Evolutionary conservation across 768 basidiomycete genomes (phyloP), one percentile per base, ranked within the genome.

Genomic region (Podaxis sp.): DNA sequence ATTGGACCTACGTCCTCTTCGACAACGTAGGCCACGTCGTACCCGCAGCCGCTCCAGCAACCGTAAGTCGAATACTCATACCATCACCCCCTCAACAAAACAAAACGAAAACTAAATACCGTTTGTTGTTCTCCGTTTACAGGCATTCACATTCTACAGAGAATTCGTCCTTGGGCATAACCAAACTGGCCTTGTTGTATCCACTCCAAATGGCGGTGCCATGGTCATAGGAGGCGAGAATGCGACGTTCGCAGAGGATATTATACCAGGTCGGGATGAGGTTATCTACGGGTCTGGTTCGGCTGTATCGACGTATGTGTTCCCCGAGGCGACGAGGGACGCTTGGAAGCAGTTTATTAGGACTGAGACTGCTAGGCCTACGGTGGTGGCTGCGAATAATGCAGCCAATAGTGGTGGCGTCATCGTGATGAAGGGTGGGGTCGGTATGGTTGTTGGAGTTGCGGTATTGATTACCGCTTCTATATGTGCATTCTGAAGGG

Each of bases 81-180:
- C 56, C 15, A 8, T 17, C 60, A 37, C 13, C 50, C 49, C 13
- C n/a, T 4, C 13, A 61, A 51, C 22, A 40, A 22, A 25, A 50
- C n/a, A 37, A 59, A 36, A 40, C 2, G 29, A 33, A 33, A 33
- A 50, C 29, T 41, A 50, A 58, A 60, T 61, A 36, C 57, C 24
- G 3, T 12, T 4, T 9, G 33, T 9, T 33, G 9, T 2, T 33
- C 33, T 24, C 40, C 17, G 17, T 37, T n/a, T 2, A 46, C 64
- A 91, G 89, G 87, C 84, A 4, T 79, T 82, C 69, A 80, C 80
- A 19, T 84, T 91, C 71, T 69, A 80, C 13, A 83, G 85, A 19
- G 87, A 91, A 63, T 91, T 90, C 65, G 75, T 91, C 55, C 75
- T 91, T 43, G 89, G 90, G 2, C 73, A 72, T 60, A 87, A 89